Evolutionary conservation across 495 filamentous ascomycete genomes (phyloP).

Genomic region (Penicillium herquei): DNA sequence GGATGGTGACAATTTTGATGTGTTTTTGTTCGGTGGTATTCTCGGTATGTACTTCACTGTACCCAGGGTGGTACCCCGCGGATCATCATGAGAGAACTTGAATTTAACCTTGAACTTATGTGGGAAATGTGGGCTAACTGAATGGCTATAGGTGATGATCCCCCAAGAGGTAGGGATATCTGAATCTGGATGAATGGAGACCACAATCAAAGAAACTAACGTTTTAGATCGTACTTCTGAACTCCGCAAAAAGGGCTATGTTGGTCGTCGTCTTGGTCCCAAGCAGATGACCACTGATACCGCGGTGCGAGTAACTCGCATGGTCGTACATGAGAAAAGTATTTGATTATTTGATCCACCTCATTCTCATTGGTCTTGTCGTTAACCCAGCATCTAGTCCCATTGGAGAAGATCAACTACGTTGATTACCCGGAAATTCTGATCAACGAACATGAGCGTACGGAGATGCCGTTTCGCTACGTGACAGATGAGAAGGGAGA

Average conservation of each 20-base stretch:
- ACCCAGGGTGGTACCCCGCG: neutral
- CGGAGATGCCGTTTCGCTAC: constrained; percentile 97
- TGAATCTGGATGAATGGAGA: neutral
- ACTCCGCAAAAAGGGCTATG: constrained; percentile 86
- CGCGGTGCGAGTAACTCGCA: constrained; percentile 86
- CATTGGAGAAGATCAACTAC: constrained; percentile 73
- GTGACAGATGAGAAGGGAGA: constrained; percentile 70
- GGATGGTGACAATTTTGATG: constrained; percentile 80
- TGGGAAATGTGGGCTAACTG: neutral
- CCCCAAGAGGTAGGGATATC: constrained; percentile 72
- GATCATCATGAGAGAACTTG: too few relatives aligned
- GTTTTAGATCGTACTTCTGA: constrained; percentile 86
- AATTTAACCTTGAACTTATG: neutral
- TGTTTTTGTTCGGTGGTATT: constrained; percentile 95
- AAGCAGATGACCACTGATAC: constrained; percentile 99
- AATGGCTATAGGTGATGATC: constrained; percentile 73
- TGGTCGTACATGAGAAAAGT: constrained; percentile 84
- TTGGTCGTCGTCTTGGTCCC: constrained; percentile 82
- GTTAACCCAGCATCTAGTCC: constrained; percentile 46
- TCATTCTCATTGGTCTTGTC: neutral
- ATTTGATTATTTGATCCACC: too few relatives aligned
- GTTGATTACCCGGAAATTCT: constrained; percentile 84
- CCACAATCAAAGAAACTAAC: constrained; percentile 1
- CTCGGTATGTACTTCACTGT: constrained; percentile 60
- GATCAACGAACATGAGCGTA: constrained; percentile 88